Percentiles rank a stretch among this genome's conserved stretches.
phyloP scores from a whole-genome alignment of 345 rosid species.

The Kandelia obovata region DNA sequence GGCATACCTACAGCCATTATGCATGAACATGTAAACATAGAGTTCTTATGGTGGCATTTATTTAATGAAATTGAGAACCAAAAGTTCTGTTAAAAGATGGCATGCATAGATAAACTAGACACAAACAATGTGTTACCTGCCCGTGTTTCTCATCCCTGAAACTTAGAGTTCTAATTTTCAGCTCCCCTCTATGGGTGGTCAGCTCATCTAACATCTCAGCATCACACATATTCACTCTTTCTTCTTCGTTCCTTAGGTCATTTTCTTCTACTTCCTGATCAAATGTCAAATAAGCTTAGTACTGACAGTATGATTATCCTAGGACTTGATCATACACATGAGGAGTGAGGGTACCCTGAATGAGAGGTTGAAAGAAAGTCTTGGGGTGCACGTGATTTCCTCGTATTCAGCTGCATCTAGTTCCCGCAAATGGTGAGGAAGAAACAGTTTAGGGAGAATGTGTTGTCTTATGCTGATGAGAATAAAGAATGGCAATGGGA shows the following conservation, averaged over 20 bases:
- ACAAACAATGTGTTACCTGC: constrained; percentile 24
- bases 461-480: constrained; percentile 68
- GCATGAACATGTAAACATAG: neutral
- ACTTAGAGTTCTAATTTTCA: constrained; percentile 56
- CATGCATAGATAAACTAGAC: neutral
- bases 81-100: too few relatives aligned
- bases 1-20: constrained; percentile 21
- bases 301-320: neutral
- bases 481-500: constrained; percentile 79
- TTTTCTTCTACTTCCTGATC: constrained; percentile 37
- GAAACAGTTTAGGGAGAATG: constrained; percentile 60
- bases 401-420: constrained; percentile 86
- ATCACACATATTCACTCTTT: constrained; percentile 35
- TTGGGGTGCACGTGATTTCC: constrained; percentile 50
- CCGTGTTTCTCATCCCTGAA: constrained; percentile 40
- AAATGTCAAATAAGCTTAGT: neutral
- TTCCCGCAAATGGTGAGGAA: constrained; percentile 42
- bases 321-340: too few relatives aligned
- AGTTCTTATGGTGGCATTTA: neutral
- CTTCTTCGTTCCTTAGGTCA: constrained; percentile 23
- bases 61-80: neutral
- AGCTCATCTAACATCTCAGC: constrained; percentile 72
- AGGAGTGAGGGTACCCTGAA: constrained; percentile 20
- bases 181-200: constrained; percentile 79
- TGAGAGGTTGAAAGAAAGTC: constrained; percentile 36